Evolutionary conservation across 352 stramenopile species (phyloP).

Genomic region (Achlya hypogyna): DNA sequence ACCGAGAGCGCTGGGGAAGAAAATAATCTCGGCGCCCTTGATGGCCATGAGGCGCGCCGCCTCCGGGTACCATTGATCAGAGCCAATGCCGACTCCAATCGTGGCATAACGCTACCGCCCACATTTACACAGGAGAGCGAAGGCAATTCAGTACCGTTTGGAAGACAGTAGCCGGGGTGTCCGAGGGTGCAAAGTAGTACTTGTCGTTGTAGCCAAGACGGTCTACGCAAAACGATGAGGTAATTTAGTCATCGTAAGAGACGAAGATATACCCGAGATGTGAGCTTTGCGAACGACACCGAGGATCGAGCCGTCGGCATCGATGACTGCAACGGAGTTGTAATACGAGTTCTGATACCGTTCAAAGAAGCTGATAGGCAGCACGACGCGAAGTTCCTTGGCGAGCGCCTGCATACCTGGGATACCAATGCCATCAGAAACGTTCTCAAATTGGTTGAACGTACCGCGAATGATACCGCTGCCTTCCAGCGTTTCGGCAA

Average conservation of each 20-base stretch:
- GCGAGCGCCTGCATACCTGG: slow-evolving; percentile 72
- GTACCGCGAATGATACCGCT: slow-evolving; percentile 66
- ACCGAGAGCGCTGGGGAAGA: slow-evolving; percentile 75
- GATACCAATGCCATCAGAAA: not conserved
- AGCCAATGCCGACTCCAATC: slow-evolving; percentile 85
- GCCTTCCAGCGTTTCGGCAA: slow-evolving; percentile 76
- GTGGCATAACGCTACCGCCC: slow-evolving; percentile 63
- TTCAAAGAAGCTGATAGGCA: slow-evolving; percentile 91
- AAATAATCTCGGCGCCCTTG: slow-evolving; percentile 80
- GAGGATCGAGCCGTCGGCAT: slow-evolving; percentile 79
- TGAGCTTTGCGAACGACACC: slow-evolving; percentile 86
- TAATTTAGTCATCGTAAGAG: not conserved
- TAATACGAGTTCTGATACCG: slow-evolving; percentile 86
- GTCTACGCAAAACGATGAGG: slow-evolving; percentile 30
- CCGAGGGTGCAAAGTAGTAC: slow-evolving; percentile 89
- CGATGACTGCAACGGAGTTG: slow-evolving; percentile 88
- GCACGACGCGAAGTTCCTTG: slow-evolving; percentile 85
- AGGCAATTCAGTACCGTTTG: slow-evolving; percentile 79
- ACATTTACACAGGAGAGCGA: no score
- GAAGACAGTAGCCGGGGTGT: slow-evolving; percentile 85
- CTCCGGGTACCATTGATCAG: slow-evolving; percentile 90
- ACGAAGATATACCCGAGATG: slow-evolving; percentile 53
- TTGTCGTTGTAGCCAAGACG: slow-evolving; percentile 87
- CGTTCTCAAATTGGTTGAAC: not conserved
- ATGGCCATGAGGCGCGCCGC: slow-evolving; percentile 80